These are phyloP conservation scores for Cryptococcus sp. DNA, from an alignment of 1,284 basidiomycete genomes.

Conservation along the genomic window DNA sequence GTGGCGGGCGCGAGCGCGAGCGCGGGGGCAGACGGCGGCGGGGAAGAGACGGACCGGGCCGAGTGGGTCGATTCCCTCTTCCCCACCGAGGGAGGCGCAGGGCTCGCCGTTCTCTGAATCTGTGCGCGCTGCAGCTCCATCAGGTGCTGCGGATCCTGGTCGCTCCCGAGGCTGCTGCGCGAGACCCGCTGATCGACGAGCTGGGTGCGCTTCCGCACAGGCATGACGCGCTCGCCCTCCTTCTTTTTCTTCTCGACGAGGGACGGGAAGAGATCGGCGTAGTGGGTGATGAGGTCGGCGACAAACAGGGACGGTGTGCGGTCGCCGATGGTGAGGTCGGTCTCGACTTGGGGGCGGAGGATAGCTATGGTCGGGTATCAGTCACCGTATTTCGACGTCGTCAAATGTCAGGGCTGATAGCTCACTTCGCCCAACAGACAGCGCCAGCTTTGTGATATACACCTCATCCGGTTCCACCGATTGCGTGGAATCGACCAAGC, in stretches of 20 bases:
- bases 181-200: slow-evolving; percentile 79
- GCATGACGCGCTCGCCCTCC: slow-evolving; percentile 76
- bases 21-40: neutral
- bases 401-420: neutral
- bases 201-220: slow-evolving; percentile 78
- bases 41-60: slow-evolving; percentile 11
- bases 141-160: slow-evolving; percentile 50
- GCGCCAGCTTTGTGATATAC: slow-evolving; percentile 77
- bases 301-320: slow-evolving; percentile 76
- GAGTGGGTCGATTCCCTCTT: neutral
- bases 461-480: slow-evolving; percentile 67
- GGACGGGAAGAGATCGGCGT: slow-evolving; percentile 70
- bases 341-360: slow-evolving; percentile 76
- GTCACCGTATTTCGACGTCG: neutral
- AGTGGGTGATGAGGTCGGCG: slow-evolving; percentile 77
- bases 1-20: neutral
- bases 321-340: slow-evolving; percentile 76
- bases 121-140: slow-evolving; percentile 46
- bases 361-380: slow-evolving; percentile 56
- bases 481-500: slow-evolving; percentile 66
- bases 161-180: slow-evolving; percentile 55
- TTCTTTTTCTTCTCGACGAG: slow-evolving; percentile 78
- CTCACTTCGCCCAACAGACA: slow-evolving; percentile 80
- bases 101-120: slow-evolving; percentile 11
- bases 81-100: slow-evolving; percentile 8